A percentile compares a stretch with the other conserved stretches of the same genome.
These are phyloP conservation scores for Lathyrus oleraceus DNA, from an alignment of 306 rosid species.

Conservation along the genomic window DNA sequence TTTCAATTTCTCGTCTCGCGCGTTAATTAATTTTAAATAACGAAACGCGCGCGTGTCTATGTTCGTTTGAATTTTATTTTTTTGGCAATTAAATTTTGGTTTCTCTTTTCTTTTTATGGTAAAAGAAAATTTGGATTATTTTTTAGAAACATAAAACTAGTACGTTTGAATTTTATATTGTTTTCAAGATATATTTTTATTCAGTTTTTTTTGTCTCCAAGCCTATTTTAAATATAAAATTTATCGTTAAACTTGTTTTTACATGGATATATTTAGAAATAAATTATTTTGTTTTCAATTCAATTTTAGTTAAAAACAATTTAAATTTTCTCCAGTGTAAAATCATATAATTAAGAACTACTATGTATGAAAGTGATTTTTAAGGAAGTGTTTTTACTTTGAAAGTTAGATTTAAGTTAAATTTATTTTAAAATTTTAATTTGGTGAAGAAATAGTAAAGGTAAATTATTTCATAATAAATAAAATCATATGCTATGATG, in stretches of 20 bases:
- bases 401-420: background rate
- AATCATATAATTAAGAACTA: background rate
- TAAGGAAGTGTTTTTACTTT: background rate
- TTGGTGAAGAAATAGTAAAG: background rate
- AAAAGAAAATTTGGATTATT: no score
- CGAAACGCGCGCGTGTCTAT: background rate
- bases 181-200: no score
- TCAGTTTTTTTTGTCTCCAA: background rate
- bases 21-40: background rate
- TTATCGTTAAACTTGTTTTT: background rate
- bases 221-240: background rate
- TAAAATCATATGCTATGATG: background rate
- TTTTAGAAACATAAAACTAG: no score
- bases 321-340: background rate
- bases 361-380: background rate
- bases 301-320: background rate
- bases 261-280: background rate
- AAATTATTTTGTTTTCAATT: background rate
- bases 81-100: no score
- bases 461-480: background rate
- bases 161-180: background rate
- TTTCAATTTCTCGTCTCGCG: background rate
- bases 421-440: background rate
- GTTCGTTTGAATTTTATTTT: background rate
- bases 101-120: no score